phyloP scores from a whole-genome alignment of 1,284 basidiomycete species.

The Tranzscheliella williamsii region DNA sequence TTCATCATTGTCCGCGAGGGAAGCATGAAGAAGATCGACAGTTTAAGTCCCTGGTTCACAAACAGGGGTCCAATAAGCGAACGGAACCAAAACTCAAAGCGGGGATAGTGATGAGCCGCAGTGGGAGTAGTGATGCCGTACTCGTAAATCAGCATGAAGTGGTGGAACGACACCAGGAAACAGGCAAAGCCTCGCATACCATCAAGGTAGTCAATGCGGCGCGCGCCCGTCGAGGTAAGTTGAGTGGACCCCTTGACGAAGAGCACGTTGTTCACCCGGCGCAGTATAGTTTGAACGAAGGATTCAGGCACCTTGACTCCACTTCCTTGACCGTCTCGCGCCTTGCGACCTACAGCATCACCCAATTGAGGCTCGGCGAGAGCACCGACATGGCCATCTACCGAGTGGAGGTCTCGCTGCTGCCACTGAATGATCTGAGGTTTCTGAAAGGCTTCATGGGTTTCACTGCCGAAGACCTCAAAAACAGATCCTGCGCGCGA shows the following conservation, averaged over 20 bases:
- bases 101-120: slow-evolving; percentile 39
- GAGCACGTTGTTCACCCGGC: slow-evolving; percentile 21
- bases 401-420: slow-evolving; percentile 33
- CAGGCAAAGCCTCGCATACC: slow-evolving; percentile 53
- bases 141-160: slow-evolving; percentile 56
- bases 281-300: slow-evolving; percentile 8
- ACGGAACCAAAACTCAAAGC: slow-evolving; percentile 49
- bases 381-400: slow-evolving; percentile 36
- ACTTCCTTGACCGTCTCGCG: slow-evolving; percentile 16
- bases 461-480: slow-evolving; percentile 17
- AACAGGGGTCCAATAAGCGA: slow-evolving; percentile 40
- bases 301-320: slow-evolving; percentile 29
- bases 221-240: slow-evolving; percentile 41
- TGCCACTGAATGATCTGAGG: slow-evolving; percentile 49
- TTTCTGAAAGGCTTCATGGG: slow-evolving; percentile 23
- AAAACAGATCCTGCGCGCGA: slow-evolving; percentile 19
- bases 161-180: slow-evolving; percentile 53
- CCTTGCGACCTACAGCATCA: slow-evolving; percentile 29
- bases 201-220: slow-evolving; percentile 52
- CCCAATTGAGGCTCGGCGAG: slow-evolving; percentile 39
- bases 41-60: slow-evolving; percentile 46
- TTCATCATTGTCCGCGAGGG: slow-evolving; percentile 50
- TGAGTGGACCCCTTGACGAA: slow-evolving; percentile 40
- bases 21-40: slow-evolving; percentile 53
- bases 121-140: slow-evolving; percentile 34